Percentiles rank a stretch among this genome's conserved stretches.
phyloP scores from a whole-genome alignment of 305 asterid species.

The Withania somnifera region DNA sequence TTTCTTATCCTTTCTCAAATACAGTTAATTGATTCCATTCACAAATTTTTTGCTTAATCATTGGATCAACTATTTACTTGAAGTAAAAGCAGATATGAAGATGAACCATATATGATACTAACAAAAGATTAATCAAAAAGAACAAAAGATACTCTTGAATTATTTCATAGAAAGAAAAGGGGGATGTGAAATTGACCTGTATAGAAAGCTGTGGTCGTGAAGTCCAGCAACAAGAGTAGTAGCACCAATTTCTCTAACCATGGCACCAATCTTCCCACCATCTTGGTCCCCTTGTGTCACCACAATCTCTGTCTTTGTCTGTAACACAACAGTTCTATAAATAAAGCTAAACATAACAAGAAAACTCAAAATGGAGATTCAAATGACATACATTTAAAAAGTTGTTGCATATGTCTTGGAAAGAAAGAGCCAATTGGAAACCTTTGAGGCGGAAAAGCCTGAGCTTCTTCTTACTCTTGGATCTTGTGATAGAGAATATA shows the following conservation, averaged over 20 bases:
- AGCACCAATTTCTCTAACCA: slow-evolving; percentile 77
- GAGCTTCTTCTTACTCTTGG: slow-evolving; percentile 40
- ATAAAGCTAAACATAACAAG: background rate
- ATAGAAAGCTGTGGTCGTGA: slow-evolving; percentile 78
- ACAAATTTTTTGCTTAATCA: background rate
- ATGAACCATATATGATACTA: background rate
- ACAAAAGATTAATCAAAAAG: no score
- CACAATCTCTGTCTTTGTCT: slow-evolving; percentile 85
- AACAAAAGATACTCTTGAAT: no score
- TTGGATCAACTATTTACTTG: background rate
- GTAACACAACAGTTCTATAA: slow-evolving; percentile 25
- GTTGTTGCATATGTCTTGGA: slow-evolving; percentile 58
- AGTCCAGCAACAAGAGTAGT: slow-evolving; percentile 82
- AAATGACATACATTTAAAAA: slow-evolving; percentile 47
- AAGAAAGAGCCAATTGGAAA: slow-evolving; percentile 80
- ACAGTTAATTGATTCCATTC: background rate
- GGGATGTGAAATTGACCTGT: slow-evolving; percentile 29
- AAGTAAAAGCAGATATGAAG: background rate
- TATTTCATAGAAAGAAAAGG: background rate
- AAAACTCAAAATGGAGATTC: background rate
- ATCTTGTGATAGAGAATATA: slow-evolving; percentile 32
- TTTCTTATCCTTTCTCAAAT: background rate
- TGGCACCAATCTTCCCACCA: slow-evolving; percentile 52
- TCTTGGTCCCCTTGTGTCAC: slow-evolving; percentile 81
- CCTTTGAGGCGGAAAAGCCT: slow-evolving; percentile 57